These are phyloP conservation scores for Parachaetomium inaequale DNA, from an alignment of 495 filamentous ascomycete genomes.

Conservation along the genomic window DNA sequence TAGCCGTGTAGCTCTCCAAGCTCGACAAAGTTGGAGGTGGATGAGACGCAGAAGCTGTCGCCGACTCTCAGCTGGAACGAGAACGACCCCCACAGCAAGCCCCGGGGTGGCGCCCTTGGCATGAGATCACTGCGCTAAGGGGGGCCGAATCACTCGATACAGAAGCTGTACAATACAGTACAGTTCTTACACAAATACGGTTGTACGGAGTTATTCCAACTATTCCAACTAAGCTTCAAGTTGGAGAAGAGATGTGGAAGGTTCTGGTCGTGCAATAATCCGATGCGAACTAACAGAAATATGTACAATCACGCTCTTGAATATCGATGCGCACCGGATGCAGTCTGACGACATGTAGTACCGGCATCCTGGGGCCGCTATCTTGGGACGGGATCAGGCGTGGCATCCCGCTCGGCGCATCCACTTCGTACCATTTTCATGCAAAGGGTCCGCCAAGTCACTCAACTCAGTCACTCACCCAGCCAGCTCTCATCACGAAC, in stretches of 20 bases:
- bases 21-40: not conserved
- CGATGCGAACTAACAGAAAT: not conserved
- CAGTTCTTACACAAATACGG: too few relatives aligned
- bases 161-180: too few relatives aligned
- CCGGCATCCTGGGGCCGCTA: not conserved
- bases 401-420: not conserved
- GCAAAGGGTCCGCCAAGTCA: not conserved
- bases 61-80: not conserved
- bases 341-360: slow-evolving; percentile 13
- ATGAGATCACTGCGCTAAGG: not conserved
- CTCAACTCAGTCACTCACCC: not conserved
- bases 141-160: too few relatives aligned
- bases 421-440: not conserved
- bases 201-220: too few relatives aligned
- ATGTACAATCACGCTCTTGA: not conserved
- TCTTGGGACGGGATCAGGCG: not conserved
- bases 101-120: slow-evolving; percentile 8
- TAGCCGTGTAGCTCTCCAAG: not conserved
- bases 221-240: not conserved
- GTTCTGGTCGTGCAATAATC: not conserved
- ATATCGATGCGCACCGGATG: not conserved
- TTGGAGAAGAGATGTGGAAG: not conserved
- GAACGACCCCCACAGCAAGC: not conserved
- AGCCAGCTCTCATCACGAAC: not conserved
- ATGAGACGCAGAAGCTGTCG: not conserved